These are phyloP conservation scores for Thymus mandschuricus DNA, from an alignment of 257 asterid species.

Conservation along the genomic window DNA sequence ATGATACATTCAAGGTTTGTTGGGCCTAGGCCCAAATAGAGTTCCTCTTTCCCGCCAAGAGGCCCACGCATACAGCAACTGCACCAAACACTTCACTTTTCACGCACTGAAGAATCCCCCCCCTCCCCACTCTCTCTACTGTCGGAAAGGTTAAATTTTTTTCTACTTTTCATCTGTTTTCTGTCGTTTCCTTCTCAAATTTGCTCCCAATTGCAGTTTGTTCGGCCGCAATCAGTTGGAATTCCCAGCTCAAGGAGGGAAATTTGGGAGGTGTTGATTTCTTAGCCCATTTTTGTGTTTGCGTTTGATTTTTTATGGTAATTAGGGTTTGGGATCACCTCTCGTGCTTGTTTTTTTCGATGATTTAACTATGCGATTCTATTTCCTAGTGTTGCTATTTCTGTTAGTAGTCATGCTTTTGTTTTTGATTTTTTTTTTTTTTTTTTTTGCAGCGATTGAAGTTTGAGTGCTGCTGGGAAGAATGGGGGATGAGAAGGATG, in stretches of 20 bases:
- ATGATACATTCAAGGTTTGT: not conserved
- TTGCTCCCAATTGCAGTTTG: not conserved
- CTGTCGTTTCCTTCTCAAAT: not conserved
- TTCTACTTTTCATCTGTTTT: slow-evolving; percentile 11
- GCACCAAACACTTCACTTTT: slow-evolving; percentile 17
- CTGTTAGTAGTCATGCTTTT: not conserved
- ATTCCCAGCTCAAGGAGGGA: not conserved
- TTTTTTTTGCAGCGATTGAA: slow-evolving; percentile 34
- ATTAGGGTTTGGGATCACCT: slow-evolving; percentile 39
- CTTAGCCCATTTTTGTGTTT: not conserved
- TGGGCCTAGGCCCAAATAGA: slow-evolving; percentile 21
- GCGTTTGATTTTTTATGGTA: slow-evolving; percentile 15
- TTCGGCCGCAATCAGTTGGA: slow-evolving; percentile 4
- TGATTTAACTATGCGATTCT: slow-evolving; percentile 22
- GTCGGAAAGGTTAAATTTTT: not conserved
- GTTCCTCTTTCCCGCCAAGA: slow-evolving; percentile 41
- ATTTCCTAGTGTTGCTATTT: not conserved
- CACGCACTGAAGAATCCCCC: slow-evolving; percentile 29
- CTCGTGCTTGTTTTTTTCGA: slow-evolving; percentile 5
- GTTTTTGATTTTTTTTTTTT: not conserved
- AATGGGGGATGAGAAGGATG: slow-evolving; percentile 91
- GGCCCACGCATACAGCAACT: slow-evolving; percentile 35
- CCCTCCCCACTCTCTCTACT: not conserved
- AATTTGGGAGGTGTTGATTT: slow-evolving; percentile 5
- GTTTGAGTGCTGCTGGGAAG: slow-evolving; percentile 25